A percentile compares a stretch with the other conserved stretches of the same genome.
phyloP scores from a whole-genome alignment of 257 asterid genomes.

The Rauvolfia tetraphylla region DNA sequence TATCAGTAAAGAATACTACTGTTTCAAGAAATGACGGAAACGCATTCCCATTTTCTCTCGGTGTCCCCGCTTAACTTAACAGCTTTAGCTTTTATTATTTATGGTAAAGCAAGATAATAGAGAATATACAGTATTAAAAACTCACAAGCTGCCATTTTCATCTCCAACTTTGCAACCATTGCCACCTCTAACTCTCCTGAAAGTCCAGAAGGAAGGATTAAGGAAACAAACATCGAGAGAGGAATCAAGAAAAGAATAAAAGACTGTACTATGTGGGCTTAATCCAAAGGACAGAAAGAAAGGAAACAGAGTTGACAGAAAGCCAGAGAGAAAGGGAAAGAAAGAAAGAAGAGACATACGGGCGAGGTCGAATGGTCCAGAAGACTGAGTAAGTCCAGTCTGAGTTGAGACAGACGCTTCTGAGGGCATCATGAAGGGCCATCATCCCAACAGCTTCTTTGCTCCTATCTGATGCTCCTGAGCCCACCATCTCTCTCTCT shows the following conservation, averaged over 20 bases:
- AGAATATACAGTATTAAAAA: neutral
- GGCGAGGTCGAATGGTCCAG: conserved; percentile 99
- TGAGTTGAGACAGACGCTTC: conserved; percentile 89
- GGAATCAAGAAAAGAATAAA: neutral
- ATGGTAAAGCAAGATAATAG: neutral
- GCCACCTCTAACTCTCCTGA: conserved; percentile 95
- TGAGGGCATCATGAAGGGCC: conserved; percentile 99
- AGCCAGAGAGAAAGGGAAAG: conserved; percentile 5
- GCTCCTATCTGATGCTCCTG: conserved; percentile 94
- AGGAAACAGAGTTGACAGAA: conserved; percentile 6
- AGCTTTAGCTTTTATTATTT: neutral
- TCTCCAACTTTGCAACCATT: conserved; percentile 98
- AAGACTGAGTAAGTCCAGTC: conserved; percentile 99
- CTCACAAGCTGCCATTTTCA: conserved; percentile 99
- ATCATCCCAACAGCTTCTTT: conserved; percentile 99
- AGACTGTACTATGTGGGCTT: neutral
- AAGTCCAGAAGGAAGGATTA: conserved; percentile 14
- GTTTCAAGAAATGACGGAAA: conserved; percentile 3
- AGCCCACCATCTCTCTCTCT: conserved; percentile 84
- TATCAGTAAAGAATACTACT: neutral
- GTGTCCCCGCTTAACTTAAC: neutral
- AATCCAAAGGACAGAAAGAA: neutral
- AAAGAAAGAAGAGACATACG: conserved; percentile 41
- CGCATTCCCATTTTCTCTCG: neutral
- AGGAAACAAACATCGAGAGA: conserved; percentile 9